Evolutionary conservation across 441 rosid genomes (phyloP).

Genomic region (Biscutella auriculata): DNA sequence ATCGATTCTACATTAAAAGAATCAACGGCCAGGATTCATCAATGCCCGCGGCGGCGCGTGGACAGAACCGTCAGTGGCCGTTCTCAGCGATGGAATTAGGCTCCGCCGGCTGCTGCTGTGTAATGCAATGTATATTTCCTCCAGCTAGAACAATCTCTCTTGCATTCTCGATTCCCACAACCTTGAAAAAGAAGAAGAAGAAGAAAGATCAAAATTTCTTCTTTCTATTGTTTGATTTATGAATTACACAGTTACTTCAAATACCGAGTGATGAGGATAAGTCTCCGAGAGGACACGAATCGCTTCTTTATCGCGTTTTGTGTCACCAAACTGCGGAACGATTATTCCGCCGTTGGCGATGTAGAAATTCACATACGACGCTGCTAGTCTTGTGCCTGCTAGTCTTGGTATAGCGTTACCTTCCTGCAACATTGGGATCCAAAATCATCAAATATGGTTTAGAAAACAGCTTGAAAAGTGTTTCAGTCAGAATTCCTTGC

Average conservation of each 20-base stretch:
- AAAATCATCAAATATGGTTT: neutral
- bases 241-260: neutral
- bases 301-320: slow-evolving; percentile 71
- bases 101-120: slow-evolving; percentile 72
- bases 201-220: neutral
- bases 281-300: slow-evolving; percentile 50
- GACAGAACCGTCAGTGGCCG: neutral
- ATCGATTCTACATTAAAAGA: neutral
- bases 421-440: slow-evolving; percentile 28
- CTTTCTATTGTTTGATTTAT: neutral
- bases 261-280: slow-evolving; percentile 58
- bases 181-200: slow-evolving; percentile 21
- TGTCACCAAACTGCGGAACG: slow-evolving; percentile 74
- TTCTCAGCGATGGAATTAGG: neutral
- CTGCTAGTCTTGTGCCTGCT: slow-evolving; percentile 78
- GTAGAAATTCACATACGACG: slow-evolving; percentile 79
- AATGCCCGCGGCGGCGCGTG: neutral
- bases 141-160: slow-evolving; percentile 86
- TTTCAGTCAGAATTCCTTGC: slow-evolving; percentile 24
- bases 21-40: slow-evolving; percentile 3
- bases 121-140: slow-evolving; percentile 90
- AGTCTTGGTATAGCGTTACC: slow-evolving; percentile 59
- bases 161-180: slow-evolving; percentile 67
- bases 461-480: neutral
- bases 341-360: slow-evolving; percentile 75